A percentile compares a stretch with the other conserved stretches of the same genome.
Evolutionary conservation across 2,329 filamentous ascomycete species (phyloP).

Genomic region (Botryotinia globosa): DNA sequence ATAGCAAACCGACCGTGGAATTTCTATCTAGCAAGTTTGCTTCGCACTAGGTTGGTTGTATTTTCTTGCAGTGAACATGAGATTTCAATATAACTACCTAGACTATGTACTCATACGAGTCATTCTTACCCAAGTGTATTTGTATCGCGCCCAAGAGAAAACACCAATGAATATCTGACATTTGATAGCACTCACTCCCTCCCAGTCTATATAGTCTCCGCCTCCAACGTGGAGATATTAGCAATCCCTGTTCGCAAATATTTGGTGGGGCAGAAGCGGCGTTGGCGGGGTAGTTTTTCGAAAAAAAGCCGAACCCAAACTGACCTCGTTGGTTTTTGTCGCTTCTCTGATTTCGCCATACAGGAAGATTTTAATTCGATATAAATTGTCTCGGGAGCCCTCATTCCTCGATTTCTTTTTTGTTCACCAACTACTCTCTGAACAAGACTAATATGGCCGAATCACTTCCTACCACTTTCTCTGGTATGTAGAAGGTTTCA

Average conservation of each 20-base stretch:
- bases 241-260: not conserved
- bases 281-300: slow-evolving; percentile 5
- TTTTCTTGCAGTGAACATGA: not conserved
- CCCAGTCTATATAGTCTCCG: not conserved
- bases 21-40: not conserved
- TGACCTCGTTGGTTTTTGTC: not conserved
- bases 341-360: not conserved
- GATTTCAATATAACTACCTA: not conserved
- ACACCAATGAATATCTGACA: not conserved
- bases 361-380: not conserved
- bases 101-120: not conserved
- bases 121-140: not conserved
- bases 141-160: not conserved
- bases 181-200: not conserved
- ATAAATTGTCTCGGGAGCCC: not conserved
- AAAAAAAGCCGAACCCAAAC: not conserved
- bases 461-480: slow-evolving; percentile 19
- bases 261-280: not conserved
- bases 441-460: slow-evolving; percentile 4
- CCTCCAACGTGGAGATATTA: not conserved
- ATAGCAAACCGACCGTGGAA: not conserved
- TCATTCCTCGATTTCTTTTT: not conserved
- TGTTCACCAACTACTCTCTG: not conserved
- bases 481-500: slow-evolving; percentile 5
- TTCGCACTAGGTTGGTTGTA: not conserved